Conservation (phyloP, 2,329 filamentous ascomycete genomes). For the Calonectria fujianensis region DNA sequence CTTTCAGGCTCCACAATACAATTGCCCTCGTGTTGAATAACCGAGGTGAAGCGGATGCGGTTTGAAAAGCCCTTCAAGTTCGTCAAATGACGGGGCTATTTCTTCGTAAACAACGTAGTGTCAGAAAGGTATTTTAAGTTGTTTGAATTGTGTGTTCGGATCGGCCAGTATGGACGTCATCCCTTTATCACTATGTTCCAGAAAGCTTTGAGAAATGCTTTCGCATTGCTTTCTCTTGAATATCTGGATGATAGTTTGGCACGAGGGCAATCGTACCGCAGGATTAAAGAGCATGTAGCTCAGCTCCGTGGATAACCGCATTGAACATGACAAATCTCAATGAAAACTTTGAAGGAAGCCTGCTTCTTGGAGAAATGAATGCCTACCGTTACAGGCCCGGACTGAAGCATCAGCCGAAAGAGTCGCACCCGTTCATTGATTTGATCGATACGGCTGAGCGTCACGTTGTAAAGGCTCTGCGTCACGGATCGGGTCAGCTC, state of each 20-base stretch:
- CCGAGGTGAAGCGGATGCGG: background rate
- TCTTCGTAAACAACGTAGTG: background rate
- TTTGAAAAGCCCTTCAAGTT: background rate
- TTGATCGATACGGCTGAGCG: constrained; percentile 75
- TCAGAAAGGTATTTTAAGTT: background rate
- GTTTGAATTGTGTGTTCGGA: background rate
- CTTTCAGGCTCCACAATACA: background rate
- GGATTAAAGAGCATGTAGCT: background rate
- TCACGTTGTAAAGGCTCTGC: constrained; percentile 76
- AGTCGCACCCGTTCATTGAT: constrained; percentile 81
- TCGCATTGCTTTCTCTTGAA: background rate
- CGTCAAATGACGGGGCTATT: background rate
- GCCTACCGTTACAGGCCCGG: constrained; percentile 68
- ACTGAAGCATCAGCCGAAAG: constrained; percentile 77
- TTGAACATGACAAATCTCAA: background rate
- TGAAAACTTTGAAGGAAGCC: background rate
- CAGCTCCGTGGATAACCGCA: background rate
- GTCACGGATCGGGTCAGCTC: background rate
- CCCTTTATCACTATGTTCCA: background rate
- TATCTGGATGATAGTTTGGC: background rate
- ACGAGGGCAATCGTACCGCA: background rate
- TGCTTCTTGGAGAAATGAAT: background rate
- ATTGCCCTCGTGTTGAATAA: background rate
- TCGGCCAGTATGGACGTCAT: background rate
- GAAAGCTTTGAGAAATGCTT: background rate